Evolutionary conservation across 441 rosid genomes (phyloP).

Genomic region (Biscutella auriculata): DNA sequence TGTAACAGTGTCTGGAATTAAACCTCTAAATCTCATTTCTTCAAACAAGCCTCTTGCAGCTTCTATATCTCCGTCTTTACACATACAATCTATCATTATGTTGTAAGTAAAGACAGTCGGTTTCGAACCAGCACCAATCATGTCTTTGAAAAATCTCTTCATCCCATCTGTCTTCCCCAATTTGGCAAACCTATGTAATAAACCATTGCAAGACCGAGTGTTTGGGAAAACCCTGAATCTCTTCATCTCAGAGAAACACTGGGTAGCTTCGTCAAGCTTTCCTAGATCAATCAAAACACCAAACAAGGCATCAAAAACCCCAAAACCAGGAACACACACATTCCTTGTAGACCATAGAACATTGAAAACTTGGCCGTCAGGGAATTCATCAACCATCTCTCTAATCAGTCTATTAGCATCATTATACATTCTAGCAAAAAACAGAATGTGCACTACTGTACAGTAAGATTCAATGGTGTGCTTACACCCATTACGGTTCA

Average conservation of each 20-base stretch:
- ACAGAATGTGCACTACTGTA: conserved; percentile 46
- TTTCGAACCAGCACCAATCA: conserved; percentile 41
- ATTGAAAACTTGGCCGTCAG: conserved; percentile 42
- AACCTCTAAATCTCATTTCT: conserved; percentile 45
- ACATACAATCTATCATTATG: conserved; percentile 54
- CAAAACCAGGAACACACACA: conserved; percentile 45
- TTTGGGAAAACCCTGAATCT: conserved; percentile 51
- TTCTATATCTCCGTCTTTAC: conserved; percentile 52
- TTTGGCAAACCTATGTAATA: conserved; percentile 42
- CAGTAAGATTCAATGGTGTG: conserved; percentile 44
- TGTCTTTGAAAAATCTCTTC: conserved; percentile 39
- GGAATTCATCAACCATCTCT: conserved; percentile 30
- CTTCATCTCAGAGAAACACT: conserved; percentile 48
- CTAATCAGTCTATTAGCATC: conserved; percentile 41
- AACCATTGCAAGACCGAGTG: conserved; percentile 53
- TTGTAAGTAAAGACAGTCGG: conserved; percentile 56
- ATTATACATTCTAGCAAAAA: conserved; percentile 42
- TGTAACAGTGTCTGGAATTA: conserved; percentile 56
- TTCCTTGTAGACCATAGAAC: conserved; percentile 58
- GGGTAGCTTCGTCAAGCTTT: conserved; percentile 45
- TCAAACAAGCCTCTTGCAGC: conserved; percentile 37
- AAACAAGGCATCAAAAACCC: conserved; percentile 73
- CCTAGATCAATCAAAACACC: conserved; percentile 55
- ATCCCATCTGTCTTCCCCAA: conserved; percentile 23
- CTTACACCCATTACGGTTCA: conserved; percentile 28